phyloP scores from a whole-genome alignment of 495 filamentous ascomycete genomes.

The Staphylotrichum longicolle region DNA sequence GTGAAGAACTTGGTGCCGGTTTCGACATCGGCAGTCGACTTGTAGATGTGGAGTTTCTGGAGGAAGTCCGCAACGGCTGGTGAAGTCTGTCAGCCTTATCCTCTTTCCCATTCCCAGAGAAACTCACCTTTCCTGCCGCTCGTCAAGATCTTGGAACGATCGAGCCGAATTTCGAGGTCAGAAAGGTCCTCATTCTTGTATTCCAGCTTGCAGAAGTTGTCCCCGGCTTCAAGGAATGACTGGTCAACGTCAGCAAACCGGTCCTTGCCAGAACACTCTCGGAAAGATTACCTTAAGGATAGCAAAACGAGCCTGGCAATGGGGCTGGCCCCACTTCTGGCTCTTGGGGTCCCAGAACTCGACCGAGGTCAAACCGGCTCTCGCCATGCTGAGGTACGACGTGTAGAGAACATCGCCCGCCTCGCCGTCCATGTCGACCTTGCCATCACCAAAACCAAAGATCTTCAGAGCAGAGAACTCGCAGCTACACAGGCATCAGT shows the following conservation, averaged over 20 bases:
- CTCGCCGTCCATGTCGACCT: constrained; percentile 63
- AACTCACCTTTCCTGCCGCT: constrained; percentile 52
- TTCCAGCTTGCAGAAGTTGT: constrained; percentile 76
- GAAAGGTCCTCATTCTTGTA: constrained; percentile 72
- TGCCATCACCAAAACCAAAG: constrained; percentile 84
- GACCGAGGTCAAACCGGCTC: constrained; percentile 77
- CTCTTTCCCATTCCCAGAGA: neutral
- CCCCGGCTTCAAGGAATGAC: constrained; percentile 80
- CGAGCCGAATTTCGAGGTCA: constrained; percentile 75
- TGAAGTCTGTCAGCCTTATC: neutral
- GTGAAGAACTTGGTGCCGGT: constrained; percentile 73
- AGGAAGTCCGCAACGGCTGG: constrained; percentile 84
- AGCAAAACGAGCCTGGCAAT: constrained; percentile 91
- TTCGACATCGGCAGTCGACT: constrained; percentile 81
- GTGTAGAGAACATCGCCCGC: constrained; percentile 84
- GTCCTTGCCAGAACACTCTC: neutral
- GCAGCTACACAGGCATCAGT: constrained; percentile 48
- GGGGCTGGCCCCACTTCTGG: constrained; percentile 89
- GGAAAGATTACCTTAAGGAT: constrained; percentile 58
- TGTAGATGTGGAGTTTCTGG: constrained; percentile 89
- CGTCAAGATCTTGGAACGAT: constrained; percentile 76
- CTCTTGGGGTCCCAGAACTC: constrained; percentile 88
- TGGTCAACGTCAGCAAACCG: constrained; percentile 33
- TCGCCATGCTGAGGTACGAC: constrained; percentile 87
- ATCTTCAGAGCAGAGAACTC: constrained; percentile 86